phyloP scores from a whole-genome alignment of 768 basidiomycete species.

The Naganishia randhawae region DNA sequence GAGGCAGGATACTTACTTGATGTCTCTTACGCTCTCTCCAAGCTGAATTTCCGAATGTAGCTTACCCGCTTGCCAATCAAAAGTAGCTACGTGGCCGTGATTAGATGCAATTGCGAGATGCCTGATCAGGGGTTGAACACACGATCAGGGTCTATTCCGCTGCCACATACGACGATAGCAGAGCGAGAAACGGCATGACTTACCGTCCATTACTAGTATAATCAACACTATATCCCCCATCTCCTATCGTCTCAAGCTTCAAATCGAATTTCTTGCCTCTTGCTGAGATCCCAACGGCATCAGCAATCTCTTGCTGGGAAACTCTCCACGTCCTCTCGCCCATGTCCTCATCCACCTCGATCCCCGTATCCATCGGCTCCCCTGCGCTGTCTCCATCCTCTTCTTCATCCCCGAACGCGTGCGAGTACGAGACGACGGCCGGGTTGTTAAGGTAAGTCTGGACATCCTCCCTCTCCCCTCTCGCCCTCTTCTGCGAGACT shows the following conservation, averaged over 20 bases:
- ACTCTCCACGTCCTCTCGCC: conserved; percentile 89
- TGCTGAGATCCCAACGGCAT: conserved; percentile 44
- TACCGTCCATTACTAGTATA: conserved; percentile 90
- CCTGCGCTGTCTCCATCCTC: not conserved
- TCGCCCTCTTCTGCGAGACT: conserved; percentile 48
- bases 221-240: conserved; percentile 65
- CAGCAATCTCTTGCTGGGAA: conserved; percentile 70
- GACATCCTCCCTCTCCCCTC: conserved; percentile 57
- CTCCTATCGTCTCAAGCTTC: conserved; percentile 71
- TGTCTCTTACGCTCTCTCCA: conserved; percentile 83
- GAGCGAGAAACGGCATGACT: conserved; percentile 37
- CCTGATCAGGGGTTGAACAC: conserved; percentile 52
- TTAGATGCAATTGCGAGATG: conserved; percentile 80
- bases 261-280: conserved; percentile 62
- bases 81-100: conserved; percentile 81
- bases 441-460: conserved; percentile 45
- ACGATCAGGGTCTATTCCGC: not conserved
- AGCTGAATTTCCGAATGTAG: conserved; percentile 84
- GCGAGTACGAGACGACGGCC: not conserved
- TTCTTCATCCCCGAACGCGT: conserved; percentile 17
- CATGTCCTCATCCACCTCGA: conserved; percentile 66
- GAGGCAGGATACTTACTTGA: conserved; percentile 62
- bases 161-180: not conserved
- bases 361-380: conserved; percentile 51
- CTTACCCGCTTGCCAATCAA: conserved; percentile 85